phyloP scores from a whole-genome alignment of 768 basidiomycete species.

The Cytidiella melzeri region DNA sequence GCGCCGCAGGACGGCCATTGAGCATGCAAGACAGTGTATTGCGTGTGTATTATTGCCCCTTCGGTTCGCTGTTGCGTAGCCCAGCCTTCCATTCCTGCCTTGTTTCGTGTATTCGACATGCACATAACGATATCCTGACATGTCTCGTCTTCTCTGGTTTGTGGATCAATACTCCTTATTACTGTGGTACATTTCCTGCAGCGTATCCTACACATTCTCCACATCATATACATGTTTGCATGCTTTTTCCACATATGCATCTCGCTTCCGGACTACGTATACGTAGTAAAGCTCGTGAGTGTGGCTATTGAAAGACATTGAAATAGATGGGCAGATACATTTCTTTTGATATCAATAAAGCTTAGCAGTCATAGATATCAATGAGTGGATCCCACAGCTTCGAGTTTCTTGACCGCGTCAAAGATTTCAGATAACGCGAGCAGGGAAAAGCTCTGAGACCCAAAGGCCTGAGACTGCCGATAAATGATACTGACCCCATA shows the following conservation, averaged over 20 bases:
- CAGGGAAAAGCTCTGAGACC: conserved; percentile 55
- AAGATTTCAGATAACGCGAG: conserved; percentile 48
- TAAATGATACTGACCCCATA: conserved; percentile 36
- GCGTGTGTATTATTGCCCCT: neutral
- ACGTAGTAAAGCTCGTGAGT: neutral
- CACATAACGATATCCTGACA: neutral
- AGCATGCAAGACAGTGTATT: no score
- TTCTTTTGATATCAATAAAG: no score
- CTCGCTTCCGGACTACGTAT: neutral
- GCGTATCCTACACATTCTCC: neutral
- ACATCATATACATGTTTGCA: neutral
- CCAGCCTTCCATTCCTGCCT: neutral
- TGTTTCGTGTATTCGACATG: neutral
- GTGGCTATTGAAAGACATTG: no score
- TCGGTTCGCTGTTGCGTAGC: neutral
- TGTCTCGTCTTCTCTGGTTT: neutral
- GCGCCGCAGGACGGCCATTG: conserved; percentile 13
- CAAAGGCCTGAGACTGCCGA: conserved; percentile 31
- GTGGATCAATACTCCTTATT: neutral
- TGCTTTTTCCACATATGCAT: neutral
- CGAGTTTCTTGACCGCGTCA: conserved; percentile 36
- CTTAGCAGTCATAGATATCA: no score
- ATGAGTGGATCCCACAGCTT: conserved; percentile 16
- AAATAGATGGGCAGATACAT: no score
- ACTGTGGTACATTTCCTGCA: neutral